Base-by-base conservation (phyloP, 345 rosid species). In the Raphanus raphanistrum region DNA sequence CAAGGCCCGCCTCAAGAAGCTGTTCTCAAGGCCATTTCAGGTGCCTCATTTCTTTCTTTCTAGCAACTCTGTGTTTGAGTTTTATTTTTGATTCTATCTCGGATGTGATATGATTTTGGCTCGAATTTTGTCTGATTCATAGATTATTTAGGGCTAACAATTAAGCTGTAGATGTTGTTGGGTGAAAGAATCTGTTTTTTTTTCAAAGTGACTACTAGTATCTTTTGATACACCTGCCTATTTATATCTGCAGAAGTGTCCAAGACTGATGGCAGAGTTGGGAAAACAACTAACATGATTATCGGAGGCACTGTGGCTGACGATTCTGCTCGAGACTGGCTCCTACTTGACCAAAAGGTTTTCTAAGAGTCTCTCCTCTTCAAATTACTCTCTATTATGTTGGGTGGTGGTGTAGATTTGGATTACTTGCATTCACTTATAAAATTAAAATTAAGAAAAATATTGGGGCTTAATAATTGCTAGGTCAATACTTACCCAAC, bases 401-500 rank as follows among this genome's bases (percentile, higher is more conserved):
- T 21, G n/a, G n/a, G n/a, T n/a, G 21, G 36, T 71, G 36, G 52
- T 71, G 59, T 29, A 12, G 55, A 29, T 36, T 63, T 71, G 33
- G 43, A 55, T 36, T 55, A 21, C 21, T 21, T 21, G 35, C 76
- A 17, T 66, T 78, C 28, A 28, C 21, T 21, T 21, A 21, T 21
- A 21, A 21, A 21, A 21, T 21, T 21, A 21, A 21, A 21, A 21
- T 21, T 21, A 21, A 21, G 21, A 21, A 21, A 21, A 21, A 21
- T 21, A 21, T 21, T 21, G 21, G 16, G 26, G 52, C 73, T 12
- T 71, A 21, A 70, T 73, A 21, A 21, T 77, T 76, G 52, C 73
- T 83, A 94, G 97, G 98, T 94, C 38, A 94, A 94, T 75, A 85
- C 93, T 4, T 94, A 94, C 84, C 98, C 97, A 2, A 90, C 95